A percentile compares a stretch with the other conserved stretches of the same genome.
phyloP scores from a whole-genome alignment of 768 basidiomycete genomes.

The Flagelloscypha sp. region DNA sequence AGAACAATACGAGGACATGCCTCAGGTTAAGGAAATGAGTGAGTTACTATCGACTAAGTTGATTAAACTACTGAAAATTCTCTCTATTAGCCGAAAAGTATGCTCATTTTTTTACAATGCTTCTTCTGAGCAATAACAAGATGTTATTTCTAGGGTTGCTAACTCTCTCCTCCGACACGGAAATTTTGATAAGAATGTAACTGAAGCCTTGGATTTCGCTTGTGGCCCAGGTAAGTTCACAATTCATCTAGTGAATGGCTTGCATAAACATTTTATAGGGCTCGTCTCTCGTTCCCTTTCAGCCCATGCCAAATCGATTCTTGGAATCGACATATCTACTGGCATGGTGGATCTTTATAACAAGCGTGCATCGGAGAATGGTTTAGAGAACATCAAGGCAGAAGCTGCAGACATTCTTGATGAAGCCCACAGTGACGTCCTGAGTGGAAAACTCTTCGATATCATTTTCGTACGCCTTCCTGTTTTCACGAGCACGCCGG shows the following conservation, averaged over 20 bases:
- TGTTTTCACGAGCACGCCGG: too few relatives aligned
- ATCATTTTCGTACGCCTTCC: constrained; percentile 6
- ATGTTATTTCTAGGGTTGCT: constrained; percentile 9
- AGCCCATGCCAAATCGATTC: constrained; percentile 6
- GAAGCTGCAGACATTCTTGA: constrained; percentile 1
- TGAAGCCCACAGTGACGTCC: background rate
- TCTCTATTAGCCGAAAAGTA: constrained; percentile 12
- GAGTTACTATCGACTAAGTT: too few relatives aligned
- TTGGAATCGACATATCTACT: constrained; percentile 9
- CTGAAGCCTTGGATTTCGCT: constrained; percentile 14
- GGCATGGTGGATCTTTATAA: constrained; percentile 10
- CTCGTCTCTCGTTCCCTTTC: constrained; percentile 6
- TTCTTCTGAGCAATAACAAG: background rate
- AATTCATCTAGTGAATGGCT: background rate
- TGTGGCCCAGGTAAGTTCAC: constrained; percentile 12
- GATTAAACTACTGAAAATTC: too few relatives aligned
- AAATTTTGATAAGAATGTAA: constrained; percentile 12
- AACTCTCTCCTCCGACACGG: constrained; percentile 12
- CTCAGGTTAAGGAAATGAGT: constrained; percentile 8
- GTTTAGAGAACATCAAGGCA: constrained; percentile 2
- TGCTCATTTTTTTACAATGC: background rate
- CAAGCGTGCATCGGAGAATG: constrained; percentile 2
- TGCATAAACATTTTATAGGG: constrained; percentile 3
- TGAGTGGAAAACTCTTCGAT: constrained; percentile 7
- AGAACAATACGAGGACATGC: constrained; percentile 13